Base-by-base conservation (phyloP, 305 asterid genomes). In the Rubia tinctorum region DNA sequence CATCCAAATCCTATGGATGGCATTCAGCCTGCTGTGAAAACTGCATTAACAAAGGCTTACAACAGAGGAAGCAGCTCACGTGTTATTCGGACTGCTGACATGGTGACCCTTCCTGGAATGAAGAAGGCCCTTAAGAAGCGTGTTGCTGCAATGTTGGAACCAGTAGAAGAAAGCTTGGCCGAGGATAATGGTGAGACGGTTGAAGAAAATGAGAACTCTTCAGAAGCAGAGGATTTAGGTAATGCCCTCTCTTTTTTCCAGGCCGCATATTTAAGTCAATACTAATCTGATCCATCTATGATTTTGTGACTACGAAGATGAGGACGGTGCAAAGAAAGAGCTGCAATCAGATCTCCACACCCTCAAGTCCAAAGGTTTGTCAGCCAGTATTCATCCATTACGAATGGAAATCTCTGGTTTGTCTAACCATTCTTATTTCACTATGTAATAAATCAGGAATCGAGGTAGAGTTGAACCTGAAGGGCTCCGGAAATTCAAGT, bases 71-170 rank as follows among this genome's bases (percentile, higher is more conserved):
- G 96, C 84, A 88, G 94, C 64, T 88, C 93, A 10, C 99, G 97
- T 70, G 88, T 86, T 72, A 79, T 95, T 73, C 84, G 90, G 58
- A 78, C 97, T 78, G 98, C 98, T 45, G 98, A 93, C 85, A 78
- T 95, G 76, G 83, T 95, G 70, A 88, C 86, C 2, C 91, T 95
- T 80, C 97, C 98, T 73, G 98, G 98, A 69, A 73, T 91, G 8
- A 95, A 87, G 68, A 95, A 93, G 83, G 95, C 90, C 56, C 98
- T 94, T 18, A 89, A 87, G 84, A 95, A 95, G 80, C 88, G 99
- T 74, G 86, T 95, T 80, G 96, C 93, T 65, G 98, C 98, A 14
- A 93, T 92, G 96, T 84, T 95, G 66, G 99, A 95, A 85, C 99
- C 97, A 27, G 75, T 81, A 10, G 96, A 91, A 27, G 98, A 89